Evolutionary conservation across 306 rosid species (phyloP).

Genomic region (Psophocarpus tetragonolobus): DNA sequence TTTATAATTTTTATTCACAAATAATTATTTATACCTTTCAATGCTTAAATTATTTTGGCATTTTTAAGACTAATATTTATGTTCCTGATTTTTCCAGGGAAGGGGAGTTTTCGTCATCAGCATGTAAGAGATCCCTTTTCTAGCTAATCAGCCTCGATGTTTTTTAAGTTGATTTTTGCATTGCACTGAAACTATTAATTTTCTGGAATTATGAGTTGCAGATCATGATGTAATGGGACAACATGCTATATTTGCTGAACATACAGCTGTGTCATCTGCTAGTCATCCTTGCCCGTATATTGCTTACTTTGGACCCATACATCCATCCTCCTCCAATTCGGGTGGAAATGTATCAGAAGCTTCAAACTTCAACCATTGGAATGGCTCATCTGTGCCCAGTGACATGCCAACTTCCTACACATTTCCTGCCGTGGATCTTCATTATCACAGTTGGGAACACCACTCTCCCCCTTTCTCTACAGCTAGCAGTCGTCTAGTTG

Average conservation of each 20-base stretch:
- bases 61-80: constrained; percentile 28
- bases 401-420: constrained; percentile 75
- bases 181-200: constrained; percentile 39
- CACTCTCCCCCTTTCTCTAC: constrained; percentile 84
- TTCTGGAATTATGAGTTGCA: constrained; percentile 54
- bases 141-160: constrained; percentile 2
- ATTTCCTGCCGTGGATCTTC: constrained; percentile 88
- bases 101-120: constrained; percentile 74
- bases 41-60: background rate
- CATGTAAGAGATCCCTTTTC: constrained; percentile 72
- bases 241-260: constrained; percentile 86
- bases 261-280: constrained; percentile 82
- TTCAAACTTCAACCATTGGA: constrained; percentile 78
- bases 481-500: constrained; percentile 56
- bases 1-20: background rate
- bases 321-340: constrained; percentile 88
- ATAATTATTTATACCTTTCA: constrained; percentile 6
- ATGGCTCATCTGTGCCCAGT: constrained; percentile 72
- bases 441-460: constrained; percentile 92
- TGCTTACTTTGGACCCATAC: constrained; percentile 89
- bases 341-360: constrained; percentile 78
- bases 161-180: constrained; percentile 14
- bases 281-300: constrained; percentile 90
- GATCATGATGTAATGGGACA: constrained; percentile 94
- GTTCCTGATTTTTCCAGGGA: constrained; percentile 68